Base-by-base conservation (phyloP, 257 asterid species). In the Nicotiana attenuata region DNA sequence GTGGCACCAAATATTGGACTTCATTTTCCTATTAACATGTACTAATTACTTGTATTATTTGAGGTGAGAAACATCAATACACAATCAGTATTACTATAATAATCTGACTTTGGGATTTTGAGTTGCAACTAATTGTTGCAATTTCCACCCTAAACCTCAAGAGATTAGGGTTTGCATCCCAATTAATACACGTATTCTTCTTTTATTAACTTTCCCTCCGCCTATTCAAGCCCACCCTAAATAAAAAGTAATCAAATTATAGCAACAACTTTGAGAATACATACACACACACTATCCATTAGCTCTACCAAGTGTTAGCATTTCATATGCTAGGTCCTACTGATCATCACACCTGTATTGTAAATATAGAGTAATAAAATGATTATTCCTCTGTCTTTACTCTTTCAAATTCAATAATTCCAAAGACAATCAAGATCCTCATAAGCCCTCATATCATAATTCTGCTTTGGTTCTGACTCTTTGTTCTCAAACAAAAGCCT, bases 391-490 rank as follows among this genome's bases (percentile, higher is more conserved):
- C 7, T 2, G 10, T 56, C 61, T 56, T 19, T 56, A 24, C 26
- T 63, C 35, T 26, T 8, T 75, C 28, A 50, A 65, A 28, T 63
- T 84, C 82, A 85, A 67, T 88, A 89, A 63, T 85, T 38, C 92
- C 89, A 89, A 63, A 88, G 81, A 85, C 89, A 85, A 75, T 85
- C 91, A 20, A 88, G 82, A 57, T 89, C 91, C 47, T 63, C 82
- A 16, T 64, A 77, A 19, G 65, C n/a, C 64, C 83, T 84, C 57
- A 68, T 85, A 3, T 16, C 61, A 50, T 52, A 52, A 35, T 55
- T 59, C 15, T 78, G 85, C 31, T 80, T 66, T 78, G 10, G 3
- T 73, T 75, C 68, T 11, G 83, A 1, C 17, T 26, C 87, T 26
- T 82, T 85, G 55, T 83, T 86, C 59, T 87, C 92, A 26, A 86